Conservation (phyloP, 129 eudicot genomes). For the Saussurea involucrata region DNA sequence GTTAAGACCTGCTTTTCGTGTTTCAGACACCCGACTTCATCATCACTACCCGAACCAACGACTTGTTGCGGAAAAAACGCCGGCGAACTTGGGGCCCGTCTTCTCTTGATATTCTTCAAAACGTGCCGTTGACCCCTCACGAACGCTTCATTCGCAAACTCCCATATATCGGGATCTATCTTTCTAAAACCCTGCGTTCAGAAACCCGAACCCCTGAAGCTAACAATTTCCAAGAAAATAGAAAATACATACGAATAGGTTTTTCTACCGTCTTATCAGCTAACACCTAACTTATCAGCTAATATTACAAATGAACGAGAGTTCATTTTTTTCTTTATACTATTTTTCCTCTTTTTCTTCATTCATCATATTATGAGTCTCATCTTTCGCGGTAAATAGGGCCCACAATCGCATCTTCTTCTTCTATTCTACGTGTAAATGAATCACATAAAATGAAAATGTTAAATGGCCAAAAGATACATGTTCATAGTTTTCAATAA, state of each 20-base stretch:
- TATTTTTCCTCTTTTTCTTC: neutral
- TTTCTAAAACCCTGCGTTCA: slow-evolving; percentile 92
- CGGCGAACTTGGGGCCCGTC: slow-evolving; percentile 49
- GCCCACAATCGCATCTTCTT: slow-evolving; percentile 9
- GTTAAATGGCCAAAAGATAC: slow-evolving; percentile 1
- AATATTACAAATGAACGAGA: neutral
- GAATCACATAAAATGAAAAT: slow-evolving; percentile 4
- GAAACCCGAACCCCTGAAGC: slow-evolving; percentile 24
- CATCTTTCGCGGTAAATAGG: neutral
- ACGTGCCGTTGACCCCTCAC: slow-evolving; percentile 68
- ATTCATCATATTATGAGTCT: neutral
- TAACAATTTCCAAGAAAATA: neutral
- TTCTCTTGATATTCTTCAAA: slow-evolving; percentile 64
- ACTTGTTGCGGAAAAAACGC: slow-evolving; percentile 29
- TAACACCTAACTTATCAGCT: neutral
- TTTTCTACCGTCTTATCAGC: neutral
- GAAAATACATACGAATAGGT: neutral
- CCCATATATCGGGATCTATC: slow-evolving; percentile 94
- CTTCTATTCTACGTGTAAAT: neutral
- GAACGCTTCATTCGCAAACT: slow-evolving; percentile 83
- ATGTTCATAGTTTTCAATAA: neutral
- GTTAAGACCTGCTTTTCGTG: slow-evolving; percentile 63
- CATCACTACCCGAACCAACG: slow-evolving; percentile 42
- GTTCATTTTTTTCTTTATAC: neutral
- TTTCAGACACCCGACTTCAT: slow-evolving; percentile 64